Evolutionary conservation across 2,329 filamentous ascomycete species (phyloP).

Genomic region (Diaporthe sp.): DNA sequence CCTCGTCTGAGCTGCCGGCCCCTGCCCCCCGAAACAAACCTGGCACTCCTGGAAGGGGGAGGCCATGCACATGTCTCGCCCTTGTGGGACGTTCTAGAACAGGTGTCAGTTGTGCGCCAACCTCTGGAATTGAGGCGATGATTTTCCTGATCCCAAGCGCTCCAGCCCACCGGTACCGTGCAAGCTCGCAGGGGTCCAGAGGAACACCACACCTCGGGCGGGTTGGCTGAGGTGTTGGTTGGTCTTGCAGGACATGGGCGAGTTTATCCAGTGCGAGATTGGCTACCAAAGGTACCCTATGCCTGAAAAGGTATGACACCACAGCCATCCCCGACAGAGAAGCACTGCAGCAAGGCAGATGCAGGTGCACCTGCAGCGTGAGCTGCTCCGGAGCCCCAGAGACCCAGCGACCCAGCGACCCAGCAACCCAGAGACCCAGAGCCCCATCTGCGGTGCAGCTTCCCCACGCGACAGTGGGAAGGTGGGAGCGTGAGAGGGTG

Average conservation of each 20-base stretch:
- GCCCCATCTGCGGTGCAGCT: slow-evolving; percentile 18
- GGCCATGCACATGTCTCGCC: neutral
- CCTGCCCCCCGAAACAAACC: neutral
- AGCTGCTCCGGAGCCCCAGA: neutral
- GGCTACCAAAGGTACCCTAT: neutral
- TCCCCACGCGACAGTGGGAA: slow-evolving; percentile 14
- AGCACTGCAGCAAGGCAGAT: neutral
- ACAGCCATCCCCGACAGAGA: neutral
- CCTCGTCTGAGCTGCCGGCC: neutral
- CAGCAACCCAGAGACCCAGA: slow-evolving; percentile 11
- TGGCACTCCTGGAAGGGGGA: neutral
- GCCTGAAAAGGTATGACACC: neutral
- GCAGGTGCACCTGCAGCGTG: slow-evolving; percentile 1
- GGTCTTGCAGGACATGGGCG: neutral
- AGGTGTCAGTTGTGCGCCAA: slow-evolving; percentile 1
- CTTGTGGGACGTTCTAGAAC: slow-evolving; percentile 16
- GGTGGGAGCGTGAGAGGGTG: neutral
- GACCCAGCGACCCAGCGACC: slow-evolving; percentile 15
- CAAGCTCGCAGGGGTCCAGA: neutral
- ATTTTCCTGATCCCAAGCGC: slow-evolving; percentile 5
- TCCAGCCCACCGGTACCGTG: slow-evolving; percentile 9
- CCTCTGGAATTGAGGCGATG: slow-evolving; percentile 3
- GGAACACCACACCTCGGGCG: neutral
- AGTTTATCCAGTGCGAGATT: neutral
- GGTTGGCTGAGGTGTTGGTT: neutral